Conservation (phyloP, 1,284 basidiomycete species). For the Peniophora sp. region DNA sequence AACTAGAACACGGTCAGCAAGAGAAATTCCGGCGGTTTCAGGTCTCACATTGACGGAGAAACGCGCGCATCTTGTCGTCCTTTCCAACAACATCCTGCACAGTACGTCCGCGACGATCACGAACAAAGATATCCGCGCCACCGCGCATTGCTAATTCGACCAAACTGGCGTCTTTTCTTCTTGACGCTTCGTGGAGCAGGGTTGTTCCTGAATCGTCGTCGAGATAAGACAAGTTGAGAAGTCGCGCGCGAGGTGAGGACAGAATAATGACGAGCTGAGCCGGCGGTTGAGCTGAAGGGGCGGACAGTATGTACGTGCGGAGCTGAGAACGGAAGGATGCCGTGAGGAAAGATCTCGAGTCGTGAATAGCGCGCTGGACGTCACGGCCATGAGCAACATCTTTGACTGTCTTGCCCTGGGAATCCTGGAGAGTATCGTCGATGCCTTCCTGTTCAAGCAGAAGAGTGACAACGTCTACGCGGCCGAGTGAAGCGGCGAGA, state of each 20-base stretch:
- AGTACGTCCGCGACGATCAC: slow-evolving; percentile 74
- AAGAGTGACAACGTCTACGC: slow-evolving; percentile 70
- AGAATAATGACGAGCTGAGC: slow-evolving; percentile 47
- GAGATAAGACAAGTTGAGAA: slow-evolving; percentile 61
- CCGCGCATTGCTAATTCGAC: slow-evolving; percentile 80
- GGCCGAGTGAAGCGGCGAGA: slow-evolving; percentile 76
- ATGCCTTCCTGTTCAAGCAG: slow-evolving; percentile 73
- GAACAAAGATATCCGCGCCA: slow-evolving; percentile 87
- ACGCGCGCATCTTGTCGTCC: slow-evolving; percentile 79
- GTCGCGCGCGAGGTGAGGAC: slow-evolving; percentile 52
- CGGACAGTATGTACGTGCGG: slow-evolving; percentile 65
- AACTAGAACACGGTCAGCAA: slow-evolving; percentile 35
- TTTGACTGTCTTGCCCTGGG: slow-evolving; percentile 60
- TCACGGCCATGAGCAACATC: slow-evolving; percentile 76
- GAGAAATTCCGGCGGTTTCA: not conserved
- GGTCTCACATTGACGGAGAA: slow-evolving; percentile 74
- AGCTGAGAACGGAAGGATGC: slow-evolving; percentile 71
- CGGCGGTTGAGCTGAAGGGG: slow-evolving; percentile 36
- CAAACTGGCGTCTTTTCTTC: slow-evolving; percentile 73
- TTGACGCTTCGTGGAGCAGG: slow-evolving; percentile 83
- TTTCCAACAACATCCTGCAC: slow-evolving; percentile 66
- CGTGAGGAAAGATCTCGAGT: slow-evolving; percentile 76
- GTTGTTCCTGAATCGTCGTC: slow-evolving; percentile 76
- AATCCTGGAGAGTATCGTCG: slow-evolving; percentile 76
- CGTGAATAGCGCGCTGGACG: slow-evolving; percentile 59